These are phyloP conservation scores for Mucor mucedo DNA, from an alignment of 371 early-diverging fungal genomes.

Conservation along the genomic window DNA sequence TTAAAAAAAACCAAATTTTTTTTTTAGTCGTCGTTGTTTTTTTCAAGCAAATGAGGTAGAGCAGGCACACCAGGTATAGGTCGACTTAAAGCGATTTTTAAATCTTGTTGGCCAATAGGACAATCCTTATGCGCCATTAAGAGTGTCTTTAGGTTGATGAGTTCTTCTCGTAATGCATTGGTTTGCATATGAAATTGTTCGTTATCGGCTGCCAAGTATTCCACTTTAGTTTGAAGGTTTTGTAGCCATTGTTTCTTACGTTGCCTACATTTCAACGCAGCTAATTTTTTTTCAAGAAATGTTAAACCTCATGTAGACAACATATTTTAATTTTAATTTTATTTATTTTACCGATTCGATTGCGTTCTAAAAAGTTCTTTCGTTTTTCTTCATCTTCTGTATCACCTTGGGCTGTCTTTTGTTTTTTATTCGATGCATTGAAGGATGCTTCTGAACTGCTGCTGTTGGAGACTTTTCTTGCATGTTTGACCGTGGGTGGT, in stretches of 20 bases:
- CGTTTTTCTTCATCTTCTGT: constrained; percentile 70
- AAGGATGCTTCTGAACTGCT: constrained; percentile 11
- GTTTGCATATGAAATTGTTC: constrained; percentile 51
- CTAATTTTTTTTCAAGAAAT: constrained; percentile 25
- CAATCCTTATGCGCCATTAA: constrained; percentile 67
- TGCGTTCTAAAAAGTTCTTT: constrained; percentile 81
- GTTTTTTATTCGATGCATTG: constrained; percentile 2
- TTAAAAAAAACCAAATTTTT: background rate
- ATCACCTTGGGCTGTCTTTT: background rate
- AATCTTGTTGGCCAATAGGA: constrained; percentile 30
- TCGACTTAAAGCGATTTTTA: constrained; percentile 20
- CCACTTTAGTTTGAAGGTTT: constrained; percentile 63
- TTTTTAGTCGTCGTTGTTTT: background rate
- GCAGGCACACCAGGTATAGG: constrained; percentile 24
- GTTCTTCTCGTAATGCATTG: constrained; percentile 53
- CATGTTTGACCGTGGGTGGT: constrained; percentile 5
- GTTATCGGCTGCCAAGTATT: constrained; percentile 57
- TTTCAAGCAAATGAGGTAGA: constrained; percentile 4
- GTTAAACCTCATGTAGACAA: no score
- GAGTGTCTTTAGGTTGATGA: constrained; percentile 56
- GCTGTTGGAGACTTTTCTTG: constrained; percentile 5
- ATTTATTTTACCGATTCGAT: constrained; percentile 67
- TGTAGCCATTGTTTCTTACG: constrained; percentile 71
- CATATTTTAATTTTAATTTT: background rate
- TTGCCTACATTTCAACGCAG: constrained; percentile 76